Percentiles rank a stretch among this genome's conserved stretches.
Conservation (phyloP, 331 rosid species). For the Phaseolus coccineus region DNA sequence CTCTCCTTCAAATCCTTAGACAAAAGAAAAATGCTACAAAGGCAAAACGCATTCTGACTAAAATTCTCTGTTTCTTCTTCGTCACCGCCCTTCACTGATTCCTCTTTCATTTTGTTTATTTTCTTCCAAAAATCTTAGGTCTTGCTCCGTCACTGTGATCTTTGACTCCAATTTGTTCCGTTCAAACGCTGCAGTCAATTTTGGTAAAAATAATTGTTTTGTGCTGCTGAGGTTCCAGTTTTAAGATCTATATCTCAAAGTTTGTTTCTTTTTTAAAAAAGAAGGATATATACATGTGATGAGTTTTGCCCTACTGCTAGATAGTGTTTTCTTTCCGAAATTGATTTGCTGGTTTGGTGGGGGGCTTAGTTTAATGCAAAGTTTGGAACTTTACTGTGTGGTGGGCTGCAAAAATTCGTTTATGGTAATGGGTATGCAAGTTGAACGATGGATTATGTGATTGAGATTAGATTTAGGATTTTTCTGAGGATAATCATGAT, state of each 20-base stretch:
- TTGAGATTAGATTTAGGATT: constrained; percentile 6
- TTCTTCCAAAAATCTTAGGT: constrained; percentile 46
- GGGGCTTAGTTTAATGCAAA: constrained; percentile 32
- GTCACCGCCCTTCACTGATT: constrained; percentile 21
- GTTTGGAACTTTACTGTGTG: constrained; percentile 31
- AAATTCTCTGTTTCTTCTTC: constrained; percentile 50
- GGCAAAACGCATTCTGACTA: constrained; percentile 37
- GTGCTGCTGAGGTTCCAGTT: constrained; percentile 17
- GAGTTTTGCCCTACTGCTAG: constrained; percentile 21
- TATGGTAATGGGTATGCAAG: constrained; percentile 22
- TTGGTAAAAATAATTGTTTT: neutral
- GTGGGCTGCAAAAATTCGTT: neutral
- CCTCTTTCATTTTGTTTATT: constrained; percentile 37
- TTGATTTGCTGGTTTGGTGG: constrained; percentile 35
- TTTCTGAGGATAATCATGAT: constrained; percentile 6
- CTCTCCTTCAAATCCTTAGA: constrained; percentile 42
- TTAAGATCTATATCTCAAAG: constrained; percentile 32
- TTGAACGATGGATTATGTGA: constrained; percentile 27
- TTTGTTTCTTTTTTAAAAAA: neutral
- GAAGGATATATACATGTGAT: neutral
- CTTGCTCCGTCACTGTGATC: constrained; percentile 17
- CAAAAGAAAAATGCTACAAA: constrained; percentile 17
- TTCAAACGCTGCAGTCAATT: neutral
- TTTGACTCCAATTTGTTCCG: neutral
- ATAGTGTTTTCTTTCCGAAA: constrained; percentile 37